Conservation (phyloP, 108 stramenopile genomes). For the Thalassiosira profunda region DNA sequence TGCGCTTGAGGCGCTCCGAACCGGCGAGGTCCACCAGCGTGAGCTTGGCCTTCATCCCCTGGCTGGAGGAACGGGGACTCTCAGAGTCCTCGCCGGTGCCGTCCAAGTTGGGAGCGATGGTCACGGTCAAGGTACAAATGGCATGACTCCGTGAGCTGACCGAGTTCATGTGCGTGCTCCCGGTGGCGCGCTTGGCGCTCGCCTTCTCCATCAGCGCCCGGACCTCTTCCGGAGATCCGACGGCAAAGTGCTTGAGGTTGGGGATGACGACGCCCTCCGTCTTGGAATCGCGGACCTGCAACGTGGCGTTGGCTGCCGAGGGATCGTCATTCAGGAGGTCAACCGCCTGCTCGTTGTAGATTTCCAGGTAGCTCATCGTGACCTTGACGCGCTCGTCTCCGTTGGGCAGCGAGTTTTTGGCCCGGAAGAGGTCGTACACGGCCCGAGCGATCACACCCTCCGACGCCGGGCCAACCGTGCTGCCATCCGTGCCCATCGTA, state of each 20-base stretch:
- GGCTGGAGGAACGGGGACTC: not conserved
- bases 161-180: slow-evolving; percentile 75
- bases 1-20: slow-evolving; percentile 75
- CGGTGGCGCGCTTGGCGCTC: slow-evolving; percentile 63
- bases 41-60: slow-evolving; percentile 56
- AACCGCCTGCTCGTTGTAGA: slow-evolving; percentile 94
- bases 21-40: slow-evolving; percentile 85
- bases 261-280: slow-evolving; percentile 73
- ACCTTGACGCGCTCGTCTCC: slow-evolving; percentile 50
- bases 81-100: too few species aligned
- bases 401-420: slow-evolving; percentile 7
- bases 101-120: slow-evolving; percentile 34
- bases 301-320: slow-evolving; percentile 52
- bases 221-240: slow-evolving; percentile 28
- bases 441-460: slow-evolving; percentile 60
- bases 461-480: slow-evolving; percentile 65
- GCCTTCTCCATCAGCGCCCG: slow-evolving; percentile 32
- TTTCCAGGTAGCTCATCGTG: slow-evolving; percentile 81
- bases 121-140: slow-evolving; percentile 87
- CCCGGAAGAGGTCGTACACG: slow-evolving; percentile 5
- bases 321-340: slow-evolving; percentile 83
- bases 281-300: slow-evolving; percentile 51
- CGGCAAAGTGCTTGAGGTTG: slow-evolving; percentile 48
- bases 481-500: slow-evolving; percentile 85
- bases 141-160: slow-evolving; percentile 73